Percentiles rank a stretch among this genome's conserved stretches.
Evolutionary conservation across 805 yeast species (phyloP).

Genomic region (Suhomyces pyralidae): DNA sequence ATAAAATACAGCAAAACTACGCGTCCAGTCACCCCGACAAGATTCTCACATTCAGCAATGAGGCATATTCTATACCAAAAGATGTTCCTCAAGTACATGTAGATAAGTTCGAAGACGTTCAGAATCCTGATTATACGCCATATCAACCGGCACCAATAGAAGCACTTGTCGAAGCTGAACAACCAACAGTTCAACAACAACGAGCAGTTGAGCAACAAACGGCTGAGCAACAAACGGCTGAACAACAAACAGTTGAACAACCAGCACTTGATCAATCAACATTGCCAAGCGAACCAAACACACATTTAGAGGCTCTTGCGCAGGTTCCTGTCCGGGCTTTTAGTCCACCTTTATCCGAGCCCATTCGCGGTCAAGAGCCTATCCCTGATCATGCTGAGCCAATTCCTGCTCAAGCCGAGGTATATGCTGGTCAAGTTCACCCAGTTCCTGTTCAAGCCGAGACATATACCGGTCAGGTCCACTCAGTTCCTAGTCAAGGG

Average conservation of each 20-base stretch:
- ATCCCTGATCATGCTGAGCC: neutral
- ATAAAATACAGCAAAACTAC: neutral
- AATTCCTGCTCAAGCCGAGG: neutral
- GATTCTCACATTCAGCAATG: slow-evolving; percentile 13
- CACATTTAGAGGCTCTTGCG: neutral
- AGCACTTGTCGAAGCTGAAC: neutral
- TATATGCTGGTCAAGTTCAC: too few relatives aligned
- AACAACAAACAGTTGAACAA: too few relatives aligned
- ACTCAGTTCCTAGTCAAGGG: neutral
- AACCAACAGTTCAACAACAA: too few relatives aligned
- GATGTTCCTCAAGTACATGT: slow-evolving; percentile 14
- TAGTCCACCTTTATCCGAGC: neutral
- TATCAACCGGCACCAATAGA: slow-evolving; percentile 7
- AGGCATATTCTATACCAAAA: slow-evolving; percentile 8
- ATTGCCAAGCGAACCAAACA: neutral
- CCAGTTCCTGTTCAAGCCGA: neutral
- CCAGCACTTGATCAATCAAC: neutral
- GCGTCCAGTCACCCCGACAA: slow-evolving; percentile 10
- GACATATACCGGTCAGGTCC: too few relatives aligned
- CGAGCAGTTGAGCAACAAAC: too few relatives aligned
- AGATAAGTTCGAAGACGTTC: slow-evolving; percentile 23
- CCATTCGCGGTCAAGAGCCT: neutral
- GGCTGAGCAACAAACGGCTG: neutral
- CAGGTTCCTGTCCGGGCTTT: neutral
- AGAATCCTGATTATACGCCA: slow-evolving; percentile 17